These are phyloP conservation scores for Ascoidea tarda DNA, from an alignment of 805 yeast species.

Conservation along the genomic window DNA sequence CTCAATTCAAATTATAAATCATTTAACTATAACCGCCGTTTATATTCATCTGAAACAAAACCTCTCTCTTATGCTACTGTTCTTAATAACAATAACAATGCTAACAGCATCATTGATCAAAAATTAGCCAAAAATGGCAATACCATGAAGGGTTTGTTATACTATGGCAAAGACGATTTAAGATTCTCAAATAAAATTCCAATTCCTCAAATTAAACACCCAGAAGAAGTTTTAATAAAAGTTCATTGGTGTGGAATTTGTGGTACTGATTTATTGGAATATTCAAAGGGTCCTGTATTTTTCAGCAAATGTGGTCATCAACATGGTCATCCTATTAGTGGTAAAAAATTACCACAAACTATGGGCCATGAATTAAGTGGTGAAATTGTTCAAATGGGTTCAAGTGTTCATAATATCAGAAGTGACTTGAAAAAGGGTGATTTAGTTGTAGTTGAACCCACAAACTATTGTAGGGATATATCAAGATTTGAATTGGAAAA, in stretches of 20 bases:
- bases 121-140: neutral
- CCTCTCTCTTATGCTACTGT: neutral
- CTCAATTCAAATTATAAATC: no score
- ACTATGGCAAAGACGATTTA: conserved; percentile 24
- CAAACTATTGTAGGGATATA: conserved; percentile 28
- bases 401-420: conserved; percentile 21
- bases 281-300: conserved; percentile 41
- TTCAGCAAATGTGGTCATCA: conserved; percentile 20
- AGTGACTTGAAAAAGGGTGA: conserved; percentile 35
- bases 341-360: conserved; percentile 26
- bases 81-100: no score
- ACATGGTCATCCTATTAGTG: conserved; percentile 24
- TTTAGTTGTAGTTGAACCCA: conserved; percentile 39
- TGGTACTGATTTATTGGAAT: conserved; percentile 50
- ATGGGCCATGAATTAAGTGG: conserved; percentile 47
- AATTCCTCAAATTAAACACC: conserved; percentile 15
- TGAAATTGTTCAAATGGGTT: conserved; percentile 29
- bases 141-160: conserved; percentile 26
- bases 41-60: neutral
- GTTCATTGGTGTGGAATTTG: conserved; percentile 46
- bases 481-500: conserved; percentile 15
- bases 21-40: no score
- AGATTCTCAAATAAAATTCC: conserved; percentile 19
- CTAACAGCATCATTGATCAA: no score
- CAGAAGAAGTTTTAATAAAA: conserved; percentile 27